phyloP scores from a whole-genome alignment of 495 filamentous ascomycete species.

The Penicillium macrosclerotiorum region DNA sequence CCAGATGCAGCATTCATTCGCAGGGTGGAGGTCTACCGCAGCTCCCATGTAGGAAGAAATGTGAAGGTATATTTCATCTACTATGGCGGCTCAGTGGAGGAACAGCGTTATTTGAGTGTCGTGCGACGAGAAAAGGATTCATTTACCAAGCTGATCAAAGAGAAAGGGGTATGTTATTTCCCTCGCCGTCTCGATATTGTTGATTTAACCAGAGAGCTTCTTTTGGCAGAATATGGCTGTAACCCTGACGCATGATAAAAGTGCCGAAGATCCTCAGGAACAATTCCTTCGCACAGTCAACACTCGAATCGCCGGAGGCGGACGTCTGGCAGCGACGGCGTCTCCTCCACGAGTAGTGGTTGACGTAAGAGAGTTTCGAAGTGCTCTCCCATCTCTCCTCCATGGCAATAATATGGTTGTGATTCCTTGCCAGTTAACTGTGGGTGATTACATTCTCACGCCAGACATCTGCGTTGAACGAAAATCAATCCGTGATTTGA shows the following conservation, averaged over 20 bases:
- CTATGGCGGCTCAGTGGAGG: constrained; percentile 91
- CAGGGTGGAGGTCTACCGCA: constrained; percentile 91
- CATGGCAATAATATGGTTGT: constrained; percentile 84
- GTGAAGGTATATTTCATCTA: constrained; percentile 95
- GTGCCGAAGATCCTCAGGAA: constrained; percentile 83
- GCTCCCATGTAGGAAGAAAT: constrained; percentile 84
- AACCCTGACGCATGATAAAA: constrained; percentile 71
- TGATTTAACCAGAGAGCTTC: not conserved
- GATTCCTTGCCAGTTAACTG: constrained; percentile 91
- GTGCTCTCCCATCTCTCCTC: constrained; percentile 84
- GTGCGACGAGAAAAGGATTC: constrained; percentile 92
- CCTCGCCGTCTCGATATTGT: not conserved
- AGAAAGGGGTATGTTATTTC: constrained; percentile 70
- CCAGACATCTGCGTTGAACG: constrained; percentile 91
- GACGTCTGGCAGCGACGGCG: constrained; percentile 80
- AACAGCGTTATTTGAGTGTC: constrained; percentile 87
- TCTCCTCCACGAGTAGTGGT: constrained; percentile 91
- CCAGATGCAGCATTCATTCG: constrained; percentile 95
- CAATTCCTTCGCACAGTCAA: constrained; percentile 93
- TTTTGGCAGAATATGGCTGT: constrained; percentile 79
- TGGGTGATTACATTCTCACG: constrained; percentile 92
- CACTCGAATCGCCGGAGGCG: constrained; percentile 93
- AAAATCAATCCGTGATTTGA: constrained; percentile 87
- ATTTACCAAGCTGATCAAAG: constrained; percentile 88
- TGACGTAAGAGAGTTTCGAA: constrained; percentile 94